A percentile compares a stretch with the other conserved stretches of the same genome.
These are phyloP conservation scores for Mediolabrus comicus DNA, from an alignment of 108 stramenopile genomes.

Conservation along the genomic window DNA sequence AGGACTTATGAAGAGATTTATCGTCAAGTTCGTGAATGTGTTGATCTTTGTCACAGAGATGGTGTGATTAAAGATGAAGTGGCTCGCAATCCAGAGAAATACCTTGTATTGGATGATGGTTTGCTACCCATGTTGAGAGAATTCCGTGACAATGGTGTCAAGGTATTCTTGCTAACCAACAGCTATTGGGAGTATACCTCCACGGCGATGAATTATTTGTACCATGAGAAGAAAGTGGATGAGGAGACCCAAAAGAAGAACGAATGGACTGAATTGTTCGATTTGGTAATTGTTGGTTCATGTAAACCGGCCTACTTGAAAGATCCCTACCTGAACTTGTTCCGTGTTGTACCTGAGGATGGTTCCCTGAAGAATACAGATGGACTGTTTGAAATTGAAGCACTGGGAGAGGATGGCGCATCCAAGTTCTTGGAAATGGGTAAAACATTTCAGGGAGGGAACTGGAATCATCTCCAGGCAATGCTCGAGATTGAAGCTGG, in stretches of 20 bases:
- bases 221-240: slow-evolving; percentile 49
- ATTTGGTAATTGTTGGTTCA: slow-evolving; percentile 88
- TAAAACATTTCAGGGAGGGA: slow-evolving; percentile 93
- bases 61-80: slow-evolving; percentile 97
- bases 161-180: slow-evolving; percentile 95
- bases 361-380: slow-evolving; percentile 88
- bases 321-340: slow-evolving; percentile 87
- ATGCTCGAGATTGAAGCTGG: slow-evolving; percentile 89
- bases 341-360: slow-evolving; percentile 79
- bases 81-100: slow-evolving; percentile 76
- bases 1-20: slow-evolving; percentile 93
- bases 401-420: slow-evolving; percentile 68
- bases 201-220: slow-evolving; percentile 93
- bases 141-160: slow-evolving; percentile 74
- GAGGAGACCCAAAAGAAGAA: slow-evolving; percentile 68
- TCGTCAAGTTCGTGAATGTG: slow-evolving; percentile 82
- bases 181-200: slow-evolving; percentile 95
- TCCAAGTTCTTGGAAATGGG: slow-evolving; percentile 81
- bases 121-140: slow-evolving; percentile 87
- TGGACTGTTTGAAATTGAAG: slow-evolving; percentile 88
- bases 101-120: slow-evolving; percentile 85
- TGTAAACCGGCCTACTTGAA: slow-evolving; percentile 89
- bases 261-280: slow-evolving; percentile 95
- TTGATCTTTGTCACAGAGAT: slow-evolving; percentile 95
- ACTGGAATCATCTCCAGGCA: slow-evolving; percentile 90